These are phyloP conservation scores for Sistotremastrum suecicum DNA, from an alignment of 768 basidiomycete species.

Conservation along the genomic window DNA sequence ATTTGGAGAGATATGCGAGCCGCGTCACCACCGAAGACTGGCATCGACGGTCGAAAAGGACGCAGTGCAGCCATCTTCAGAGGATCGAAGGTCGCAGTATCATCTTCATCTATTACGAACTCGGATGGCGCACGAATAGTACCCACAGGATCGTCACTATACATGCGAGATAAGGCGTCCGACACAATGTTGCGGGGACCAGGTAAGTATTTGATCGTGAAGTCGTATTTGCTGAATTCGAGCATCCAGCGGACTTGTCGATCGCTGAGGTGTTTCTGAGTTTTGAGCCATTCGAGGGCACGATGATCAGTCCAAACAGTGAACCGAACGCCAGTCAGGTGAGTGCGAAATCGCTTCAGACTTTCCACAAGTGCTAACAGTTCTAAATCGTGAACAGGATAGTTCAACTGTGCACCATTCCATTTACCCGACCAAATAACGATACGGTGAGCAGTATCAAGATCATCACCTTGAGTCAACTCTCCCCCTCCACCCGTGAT, in stretches of 20 bases:
- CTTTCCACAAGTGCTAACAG: conserved; percentile 22
- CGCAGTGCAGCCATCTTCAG: too few species aligned
- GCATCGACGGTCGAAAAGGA: too few species aligned
- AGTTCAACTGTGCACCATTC: conserved; percentile 22
- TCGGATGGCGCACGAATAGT: conserved; percentile 11
- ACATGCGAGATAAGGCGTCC: conserved; percentile 16
- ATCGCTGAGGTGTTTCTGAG: conserved; percentile 18
- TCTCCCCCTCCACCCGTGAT: conserved; percentile 22
- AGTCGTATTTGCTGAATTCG: conserved; percentile 18
- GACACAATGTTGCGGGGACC: conserved; percentile 19
- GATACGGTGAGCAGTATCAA: conserved; percentile 19
- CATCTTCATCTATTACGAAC: conserved; percentile 8
- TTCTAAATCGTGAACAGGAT: conserved; percentile 26
- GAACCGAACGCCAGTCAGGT: conserved; percentile 13
- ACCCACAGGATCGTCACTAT: conserved; percentile 11
- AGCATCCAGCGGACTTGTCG: conserved; percentile 26
- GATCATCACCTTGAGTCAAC: conserved; percentile 12
- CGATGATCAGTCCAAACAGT: conserved; percentile 23
- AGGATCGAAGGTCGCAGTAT: too few species aligned
- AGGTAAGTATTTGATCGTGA: conserved; percentile 16
- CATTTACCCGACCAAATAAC: conserved; percentile 25
- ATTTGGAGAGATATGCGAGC: too few species aligned
- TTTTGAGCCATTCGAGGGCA: conserved; percentile 19
- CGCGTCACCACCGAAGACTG: too few species aligned
- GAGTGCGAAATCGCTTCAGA: conserved; percentile 12